phyloP scores from a whole-genome alignment of 208 protist genomes.

The Wallacemonas sp. region DNA sequence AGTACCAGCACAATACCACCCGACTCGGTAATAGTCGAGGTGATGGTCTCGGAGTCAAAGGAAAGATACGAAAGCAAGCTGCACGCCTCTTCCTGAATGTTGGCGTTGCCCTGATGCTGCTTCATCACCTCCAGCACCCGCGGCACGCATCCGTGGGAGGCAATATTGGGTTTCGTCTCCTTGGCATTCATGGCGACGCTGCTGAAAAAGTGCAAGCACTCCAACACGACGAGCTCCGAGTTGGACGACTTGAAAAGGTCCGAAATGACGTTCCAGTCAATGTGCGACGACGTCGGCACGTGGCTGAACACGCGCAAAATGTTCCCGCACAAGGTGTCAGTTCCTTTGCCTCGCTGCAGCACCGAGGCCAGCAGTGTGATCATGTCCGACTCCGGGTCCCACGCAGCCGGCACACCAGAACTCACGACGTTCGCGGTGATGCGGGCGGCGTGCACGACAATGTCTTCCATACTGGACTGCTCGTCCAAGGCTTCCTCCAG shows the following conservation, averaged over 20 bases:
- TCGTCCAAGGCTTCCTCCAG: slow-evolving; percentile 71
- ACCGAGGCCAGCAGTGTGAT: slow-evolving; percentile 71
- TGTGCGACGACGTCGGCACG: slow-evolving; percentile 70
- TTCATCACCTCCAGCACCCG: slow-evolving; percentile 81
- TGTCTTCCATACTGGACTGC: slow-evolving; percentile 72
- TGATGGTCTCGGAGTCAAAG: slow-evolving; percentile 91
- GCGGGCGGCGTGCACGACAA: slow-evolving; percentile 59
- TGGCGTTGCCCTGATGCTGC: slow-evolving; percentile 49
- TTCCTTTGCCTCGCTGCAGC: slow-evolving; percentile 57
- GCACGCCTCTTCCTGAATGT: slow-evolving; percentile 82
- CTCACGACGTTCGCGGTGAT: slow-evolving; percentile 81
- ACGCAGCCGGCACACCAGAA: slow-evolving; percentile 45
- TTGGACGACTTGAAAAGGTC: slow-evolving; percentile 59
- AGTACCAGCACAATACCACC: slow-evolving; percentile 77
- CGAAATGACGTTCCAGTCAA: slow-evolving; percentile 74
- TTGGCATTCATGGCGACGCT: slow-evolving; percentile 86
- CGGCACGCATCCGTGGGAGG: slow-evolving; percentile 71
- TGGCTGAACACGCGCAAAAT: slow-evolving; percentile 82
- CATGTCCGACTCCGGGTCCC: slow-evolving; percentile 58
- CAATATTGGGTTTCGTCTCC: slow-evolving; percentile 78
- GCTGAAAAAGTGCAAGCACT: slow-evolving; percentile 81
- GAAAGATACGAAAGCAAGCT: slow-evolving; percentile 90
- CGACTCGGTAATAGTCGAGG: slow-evolving; percentile 70
- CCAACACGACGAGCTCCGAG: slow-evolving; percentile 63
- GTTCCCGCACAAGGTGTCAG: slow-evolving; percentile 69